A percentile compares a stretch with the other conserved stretches of the same genome.
Evolutionary conservation across 345 rosid genomes (phyloP).

Genomic region (Conringia planisiliqua): DNA sequence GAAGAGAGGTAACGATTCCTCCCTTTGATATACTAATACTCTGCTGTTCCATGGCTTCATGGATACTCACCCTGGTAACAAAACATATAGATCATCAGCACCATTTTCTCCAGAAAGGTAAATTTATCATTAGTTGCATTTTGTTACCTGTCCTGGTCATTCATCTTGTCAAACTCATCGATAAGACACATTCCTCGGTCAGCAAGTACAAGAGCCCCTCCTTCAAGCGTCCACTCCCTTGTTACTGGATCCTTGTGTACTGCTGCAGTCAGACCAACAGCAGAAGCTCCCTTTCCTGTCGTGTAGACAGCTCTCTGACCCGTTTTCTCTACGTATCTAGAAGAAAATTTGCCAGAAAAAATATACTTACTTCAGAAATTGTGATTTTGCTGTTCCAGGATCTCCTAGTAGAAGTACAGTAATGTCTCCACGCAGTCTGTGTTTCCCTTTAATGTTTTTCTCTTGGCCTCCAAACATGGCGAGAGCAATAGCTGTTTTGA

Average conservation of each 20-base stretch:
- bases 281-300: slow-evolving; percentile 99
- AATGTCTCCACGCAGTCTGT: slow-evolving; percentile 87
- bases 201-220: slow-evolving; percentile 98
- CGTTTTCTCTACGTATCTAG: slow-evolving; percentile 93
- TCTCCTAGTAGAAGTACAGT: slow-evolving; percentile 91
- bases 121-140: background rate
- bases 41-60: slow-evolving; percentile 99
- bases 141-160: slow-evolving; percentile 90
- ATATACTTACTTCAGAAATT: slow-evolving; percentile 79
- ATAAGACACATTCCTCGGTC: slow-evolving; percentile 95
- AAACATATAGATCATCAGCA: background rate
- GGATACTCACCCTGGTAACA: slow-evolving; percentile 86
- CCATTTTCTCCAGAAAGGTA: background rate
- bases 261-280: slow-evolving; percentile 96
- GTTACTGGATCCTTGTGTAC: slow-evolving; percentile 99
- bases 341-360: background rate
- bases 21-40: slow-evolving; percentile 99
- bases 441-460: slow-evolving; percentile 91
- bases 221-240: slow-evolving; percentile 99
- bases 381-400: slow-evolving; percentile 98
- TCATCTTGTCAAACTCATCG: slow-evolving; percentile 99
- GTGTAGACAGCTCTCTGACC: slow-evolving; percentile 99
- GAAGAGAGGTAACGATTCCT: slow-evolving; percentile 96
- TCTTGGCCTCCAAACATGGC: slow-evolving; percentile 99
- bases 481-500: slow-evolving; percentile 89